Evolutionary conservation across 345 rosid species (phyloP).

Genomic region (Gossypium turneri): DNA sequence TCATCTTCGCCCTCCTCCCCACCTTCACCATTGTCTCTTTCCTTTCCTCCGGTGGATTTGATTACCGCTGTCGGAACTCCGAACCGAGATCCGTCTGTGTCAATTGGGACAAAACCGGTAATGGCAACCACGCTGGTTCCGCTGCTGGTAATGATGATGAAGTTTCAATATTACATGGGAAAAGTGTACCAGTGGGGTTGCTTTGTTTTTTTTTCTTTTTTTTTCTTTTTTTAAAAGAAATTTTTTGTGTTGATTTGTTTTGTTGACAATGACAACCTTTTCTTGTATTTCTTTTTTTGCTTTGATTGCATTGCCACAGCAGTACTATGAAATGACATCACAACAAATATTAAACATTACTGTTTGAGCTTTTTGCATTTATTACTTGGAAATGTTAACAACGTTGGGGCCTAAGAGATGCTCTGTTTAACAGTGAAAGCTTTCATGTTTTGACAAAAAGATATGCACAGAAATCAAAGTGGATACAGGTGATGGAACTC

Average conservation of each 20-base stretch:
- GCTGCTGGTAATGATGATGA: constrained; percentile 9
- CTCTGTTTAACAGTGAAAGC: too few relatives aligned
- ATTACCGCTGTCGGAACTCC: constrained; percentile 25
- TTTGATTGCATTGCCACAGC: neutral
- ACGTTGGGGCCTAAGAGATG: too few relatives aligned
- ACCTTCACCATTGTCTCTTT: constrained; percentile 46
- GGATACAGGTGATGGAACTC: too few relatives aligned
- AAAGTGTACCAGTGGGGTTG: neutral
- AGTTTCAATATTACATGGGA: neutral
- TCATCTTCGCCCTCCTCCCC: constrained; percentile 47
- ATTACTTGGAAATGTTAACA: too few relatives aligned
- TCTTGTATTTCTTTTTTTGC: too few relatives aligned
- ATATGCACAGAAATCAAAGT: too few relatives aligned
- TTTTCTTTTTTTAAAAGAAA: too few relatives aligned
- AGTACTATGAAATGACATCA: neutral
- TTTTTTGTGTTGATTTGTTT: neutral
- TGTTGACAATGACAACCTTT: neutral
- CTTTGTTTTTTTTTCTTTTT: neutral
- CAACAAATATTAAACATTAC: neutral
- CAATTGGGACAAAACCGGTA: constrained; percentile 46
- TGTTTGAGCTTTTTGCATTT: too few relatives aligned
- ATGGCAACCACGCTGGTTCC: constrained; percentile 11
- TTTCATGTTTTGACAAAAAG: too few relatives aligned
- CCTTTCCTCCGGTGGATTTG: constrained; percentile 23
- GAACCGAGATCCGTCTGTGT: constrained; percentile 55